These are phyloP conservation scores for Tulasnella sp. DNA, from an alignment of 768 basidiomycete species.

Conservation along the genomic window DNA sequence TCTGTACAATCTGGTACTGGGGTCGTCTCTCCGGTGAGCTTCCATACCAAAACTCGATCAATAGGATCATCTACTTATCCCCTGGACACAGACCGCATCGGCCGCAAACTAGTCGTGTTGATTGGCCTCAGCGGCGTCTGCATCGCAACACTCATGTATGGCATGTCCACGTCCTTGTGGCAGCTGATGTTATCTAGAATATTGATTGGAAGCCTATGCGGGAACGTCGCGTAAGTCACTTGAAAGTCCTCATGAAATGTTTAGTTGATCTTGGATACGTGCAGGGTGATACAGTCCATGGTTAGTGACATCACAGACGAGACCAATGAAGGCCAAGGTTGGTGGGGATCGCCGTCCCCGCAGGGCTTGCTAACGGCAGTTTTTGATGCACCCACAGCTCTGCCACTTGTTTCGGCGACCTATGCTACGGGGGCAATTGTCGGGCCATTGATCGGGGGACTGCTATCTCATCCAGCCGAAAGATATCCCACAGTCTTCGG, in stretches of 20 bases:
- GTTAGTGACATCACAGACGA: slow-evolving; percentile 31
- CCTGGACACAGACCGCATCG: slow-evolving; percentile 20
- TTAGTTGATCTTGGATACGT: background rate
- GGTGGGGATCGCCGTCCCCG: background rate
- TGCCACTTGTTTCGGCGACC: slow-evolving; percentile 24
- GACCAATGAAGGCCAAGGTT: slow-evolving; percentile 29
- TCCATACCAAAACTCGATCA: background rate
- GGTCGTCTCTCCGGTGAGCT: slow-evolving; percentile 6
- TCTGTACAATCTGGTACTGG: slow-evolving; percentile 22
- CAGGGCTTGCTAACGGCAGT: background rate
- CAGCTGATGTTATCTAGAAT: slow-evolving; percentile 15
- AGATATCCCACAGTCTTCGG: slow-evolving; percentile 28
- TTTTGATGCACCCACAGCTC: slow-evolving; percentile 11
- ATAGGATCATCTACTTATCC: background rate
- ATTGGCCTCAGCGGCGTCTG: slow-evolving; percentile 28
- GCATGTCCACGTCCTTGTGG: slow-evolving; percentile 22
- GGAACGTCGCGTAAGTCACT: slow-evolving; percentile 23
- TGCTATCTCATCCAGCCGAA: slow-evolving; percentile 28
- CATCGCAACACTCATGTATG: slow-evolving; percentile 23
- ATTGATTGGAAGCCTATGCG: slow-evolving; percentile 26
- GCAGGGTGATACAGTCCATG: slow-evolving; percentile 25
- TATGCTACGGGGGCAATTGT: slow-evolving; percentile 29
- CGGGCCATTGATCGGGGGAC: slow-evolving; percentile 29
- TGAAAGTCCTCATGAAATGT: background rate
- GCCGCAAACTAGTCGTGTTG: slow-evolving; percentile 28